Evolutionary conservation across 345 rosid genomes (phyloP), one percentile per base, ranked within the genome.

Genomic region (Psidium guajava): DNA sequence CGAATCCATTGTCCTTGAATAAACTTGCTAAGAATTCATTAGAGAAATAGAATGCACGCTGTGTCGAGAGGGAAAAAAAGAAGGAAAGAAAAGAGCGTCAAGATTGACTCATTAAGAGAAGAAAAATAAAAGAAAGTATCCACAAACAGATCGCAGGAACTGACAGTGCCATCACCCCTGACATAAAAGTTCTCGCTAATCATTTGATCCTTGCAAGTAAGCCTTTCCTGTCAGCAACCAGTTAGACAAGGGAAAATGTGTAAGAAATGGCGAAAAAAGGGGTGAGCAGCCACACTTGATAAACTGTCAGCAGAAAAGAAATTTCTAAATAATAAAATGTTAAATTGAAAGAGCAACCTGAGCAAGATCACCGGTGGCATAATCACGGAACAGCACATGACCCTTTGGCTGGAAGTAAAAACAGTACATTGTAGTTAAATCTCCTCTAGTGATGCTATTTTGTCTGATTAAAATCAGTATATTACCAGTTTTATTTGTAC

Each of bases 141-240:
- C 44, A 32, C 24, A 86, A 84, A 56, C 11, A 58, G 84, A 51
- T 58, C 36, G 83, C 87, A 54, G 51, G 82, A 84, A 93, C 98
- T 90, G 91, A 95, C 99, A 89, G 98, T 95, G 91, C 99, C 99
- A 92, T 95, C 99, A 87, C 96, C 98, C 90, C 98, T 93, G 86
- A 91, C 98, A 88, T 94, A 95, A 83, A 97, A 97, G 88, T 95
- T 97, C 73, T 95, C 94, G 84, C 98, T 91, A 83, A 97, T 95
- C 89, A 89, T 90, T 86, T 94, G 99, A 92, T 95, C 97, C 92
- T 97, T 97, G 89, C 87, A 87, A 83, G 92, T 89, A 69, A 95
- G 90, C 89, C 99, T 93, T 93, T 97, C 98, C 99, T 97, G 94
- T 87, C 54, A 83, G 80, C 50, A 83, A 85, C 85, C 75, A 32